These are phyloP conservation scores for Trichoderma semiorbis DNA, from an alignment of 2,329 filamentous ascomycete species.

Conservation along the genomic window DNA sequence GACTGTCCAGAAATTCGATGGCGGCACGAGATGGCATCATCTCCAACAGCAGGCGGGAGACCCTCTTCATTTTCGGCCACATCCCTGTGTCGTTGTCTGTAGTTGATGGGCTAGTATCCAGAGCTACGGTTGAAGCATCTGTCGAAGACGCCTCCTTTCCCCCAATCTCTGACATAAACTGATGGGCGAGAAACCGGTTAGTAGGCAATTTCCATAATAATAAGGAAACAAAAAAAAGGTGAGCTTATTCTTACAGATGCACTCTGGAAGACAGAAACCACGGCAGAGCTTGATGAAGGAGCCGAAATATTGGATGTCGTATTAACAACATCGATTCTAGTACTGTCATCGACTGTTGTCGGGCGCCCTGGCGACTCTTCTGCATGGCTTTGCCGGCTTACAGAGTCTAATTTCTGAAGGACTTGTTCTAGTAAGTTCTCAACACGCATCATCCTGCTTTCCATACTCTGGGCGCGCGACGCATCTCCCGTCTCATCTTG, in stretches of 20 bases:
- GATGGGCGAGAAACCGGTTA: background rate
- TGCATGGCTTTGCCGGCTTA: background rate
- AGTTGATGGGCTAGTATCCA: background rate
- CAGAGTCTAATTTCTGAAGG: background rate
- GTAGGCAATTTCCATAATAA: background rate
- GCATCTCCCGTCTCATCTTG: background rate
- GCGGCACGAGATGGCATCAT: conserved; percentile 4
- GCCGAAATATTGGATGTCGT: background rate
- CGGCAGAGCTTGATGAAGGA: background rate
- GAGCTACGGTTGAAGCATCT: background rate
- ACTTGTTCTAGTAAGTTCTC: conserved; percentile 3
- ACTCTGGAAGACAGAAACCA: conserved; percentile 8
- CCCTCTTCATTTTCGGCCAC: background rate
- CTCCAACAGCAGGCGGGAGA: background rate
- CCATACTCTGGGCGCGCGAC: background rate
- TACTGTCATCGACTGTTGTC: background rate
- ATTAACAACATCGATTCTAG: conserved; percentile 7
- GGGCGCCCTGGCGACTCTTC: background rate
- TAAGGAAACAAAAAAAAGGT: background rate
- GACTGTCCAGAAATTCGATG: background rate
- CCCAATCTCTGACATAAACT: conserved; percentile 8
- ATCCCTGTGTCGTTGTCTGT: background rate
- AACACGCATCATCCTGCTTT: background rate
- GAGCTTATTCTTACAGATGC: background rate
- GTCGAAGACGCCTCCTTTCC: background rate